phyloP scores from a whole-genome alignment of 108 stramenopile genomes.

The Pseudonitzschia pungens region DNA sequence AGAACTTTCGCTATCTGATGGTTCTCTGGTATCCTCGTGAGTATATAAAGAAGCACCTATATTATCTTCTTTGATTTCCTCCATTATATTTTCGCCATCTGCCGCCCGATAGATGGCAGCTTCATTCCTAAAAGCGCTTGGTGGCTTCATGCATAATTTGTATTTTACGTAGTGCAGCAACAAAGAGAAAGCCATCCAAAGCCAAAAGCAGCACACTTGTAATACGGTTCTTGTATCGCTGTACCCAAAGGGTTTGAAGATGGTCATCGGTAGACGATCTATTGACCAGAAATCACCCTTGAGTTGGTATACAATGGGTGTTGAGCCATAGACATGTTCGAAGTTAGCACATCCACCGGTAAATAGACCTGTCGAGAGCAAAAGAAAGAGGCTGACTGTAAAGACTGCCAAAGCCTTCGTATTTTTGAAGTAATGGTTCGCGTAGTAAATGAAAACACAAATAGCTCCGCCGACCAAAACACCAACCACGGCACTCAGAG shows the following conservation, averaged over 20 bases:
- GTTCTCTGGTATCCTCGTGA: not conserved
- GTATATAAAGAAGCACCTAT: not conserved
- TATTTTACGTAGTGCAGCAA: constrained; percentile 52
- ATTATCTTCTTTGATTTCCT: not conserved
- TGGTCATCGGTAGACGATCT: constrained; percentile 68
- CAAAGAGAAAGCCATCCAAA: constrained; percentile 47
- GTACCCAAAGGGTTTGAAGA: constrained; percentile 83
- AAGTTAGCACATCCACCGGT: constrained; percentile 71
- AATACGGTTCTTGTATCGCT: constrained; percentile 64
- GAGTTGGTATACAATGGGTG: constrained; percentile 53
- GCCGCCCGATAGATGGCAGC: not conserved
- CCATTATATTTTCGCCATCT: not conserved
- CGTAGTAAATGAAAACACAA: constrained; percentile 57
- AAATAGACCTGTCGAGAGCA: constrained; percentile 72
- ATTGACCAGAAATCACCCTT: constrained; percentile 51
- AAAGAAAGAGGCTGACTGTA: constrained; percentile 48
- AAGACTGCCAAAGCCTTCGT: constrained; percentile 57
- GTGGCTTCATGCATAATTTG: constrained; percentile 27
- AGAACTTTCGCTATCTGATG: not conserved
- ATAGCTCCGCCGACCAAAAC: constrained; percentile 48
- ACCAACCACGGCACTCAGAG: constrained; percentile 68
- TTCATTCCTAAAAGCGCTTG: not conserved
- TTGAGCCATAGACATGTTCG: constrained; percentile 62
- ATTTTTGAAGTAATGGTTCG: constrained; percentile 60
- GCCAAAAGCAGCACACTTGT: constrained; percentile 66